phyloP scores from a whole-genome alignment of 768 basidiomycete species.

The Mycena kentingensis region DNA sequence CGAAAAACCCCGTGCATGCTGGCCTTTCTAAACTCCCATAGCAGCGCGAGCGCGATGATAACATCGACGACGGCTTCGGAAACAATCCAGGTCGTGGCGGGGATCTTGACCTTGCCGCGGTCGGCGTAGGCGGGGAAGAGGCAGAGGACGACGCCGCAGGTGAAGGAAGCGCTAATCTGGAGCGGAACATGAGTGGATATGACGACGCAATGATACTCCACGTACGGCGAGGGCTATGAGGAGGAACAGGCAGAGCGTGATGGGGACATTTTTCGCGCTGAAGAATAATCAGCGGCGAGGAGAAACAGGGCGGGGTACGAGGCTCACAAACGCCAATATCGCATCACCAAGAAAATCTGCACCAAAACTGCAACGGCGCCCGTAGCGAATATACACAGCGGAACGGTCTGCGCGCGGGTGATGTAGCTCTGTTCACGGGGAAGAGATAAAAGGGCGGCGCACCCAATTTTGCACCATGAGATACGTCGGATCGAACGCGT shows the following conservation, averaged over 20 bases:
- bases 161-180: slow-evolving; percentile 5
- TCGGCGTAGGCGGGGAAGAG: slow-evolving; percentile 5
- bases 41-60: slow-evolving; percentile 1
- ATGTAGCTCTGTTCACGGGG: no score
- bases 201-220: background rate
- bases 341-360: background rate
- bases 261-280: slow-evolving; percentile 1
- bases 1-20: slow-evolving; percentile 3
- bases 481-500: slow-evolving; percentile 5
- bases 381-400: slow-evolving; percentile 6
- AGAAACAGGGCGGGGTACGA: background rate
- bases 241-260: slow-evolving; percentile 2
- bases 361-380: slow-evolving; percentile 6
- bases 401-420: slow-evolving; percentile 2
- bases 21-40: slow-evolving; percentile 4
- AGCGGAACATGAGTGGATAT: no score
- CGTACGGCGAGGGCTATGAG: slow-evolving; percentile 4
- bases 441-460: no score
- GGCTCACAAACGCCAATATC: slow-evolving; percentile 5
- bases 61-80: slow-evolving; percentile 6
- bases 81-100: slow-evolving; percentile 1
- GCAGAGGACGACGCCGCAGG: background rate
- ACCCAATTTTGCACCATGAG: no score
- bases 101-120: slow-evolving; percentile 3
- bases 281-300: background rate